Conservation (phyloP, 1,284 basidiomycete species). For the Malassezia cuniculi region DNA sequence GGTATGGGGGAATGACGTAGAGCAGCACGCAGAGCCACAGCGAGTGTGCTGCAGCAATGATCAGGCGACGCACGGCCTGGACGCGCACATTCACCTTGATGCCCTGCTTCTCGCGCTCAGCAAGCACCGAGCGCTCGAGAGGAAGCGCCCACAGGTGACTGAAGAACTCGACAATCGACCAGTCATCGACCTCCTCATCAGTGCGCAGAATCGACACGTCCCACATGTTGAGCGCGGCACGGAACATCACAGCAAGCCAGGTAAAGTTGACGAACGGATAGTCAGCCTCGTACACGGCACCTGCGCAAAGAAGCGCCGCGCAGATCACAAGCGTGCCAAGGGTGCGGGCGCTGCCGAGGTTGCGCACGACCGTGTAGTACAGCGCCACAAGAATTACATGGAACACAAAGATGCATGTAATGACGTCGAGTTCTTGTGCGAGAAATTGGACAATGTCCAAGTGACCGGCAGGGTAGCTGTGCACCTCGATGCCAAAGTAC, state of each 20-base stretch:
- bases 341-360: background rate
- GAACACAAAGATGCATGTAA: too few relatives aligned
- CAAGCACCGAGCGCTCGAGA: constrained; percentile 30
- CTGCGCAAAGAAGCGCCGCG: background rate
- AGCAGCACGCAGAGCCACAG: constrained; percentile 21
- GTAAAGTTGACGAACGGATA: constrained; percentile 43
- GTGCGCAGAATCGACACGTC: constrained; percentile 40
- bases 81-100: constrained; percentile 22
- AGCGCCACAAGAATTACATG: background rate
- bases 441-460: background rate
- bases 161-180: constrained; percentile 29
- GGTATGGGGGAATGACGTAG: constrained; percentile 36
- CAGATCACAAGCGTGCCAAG: background rate
- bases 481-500: constrained; percentile 1
- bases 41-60: constrained; percentile 25
- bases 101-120: constrained; percentile 22
- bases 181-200: constrained; percentile 27
- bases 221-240: constrained; percentile 35
- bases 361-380: background rate
- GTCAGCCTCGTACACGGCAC: constrained; percentile 19
- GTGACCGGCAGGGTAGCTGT: background rate
- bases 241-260: constrained; percentile 40
- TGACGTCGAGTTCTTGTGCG: constrained; percentile 2
- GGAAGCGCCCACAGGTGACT: constrained; percentile 43
- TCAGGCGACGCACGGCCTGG: constrained; percentile 30